phyloP scores from a whole-genome alignment of 345 rosid genomes.

The Citrus sinensis region DVS_A1.0 CM039163.1:50938001-50938500 shows the following conservation, averaged over 20 bases:
- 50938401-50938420: constrained; percentile 75
- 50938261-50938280: constrained; percentile 83
- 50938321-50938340: constrained; percentile 94
- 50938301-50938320: constrained; percentile 84
- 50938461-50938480: constrained; percentile 89
- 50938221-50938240: constrained; percentile 15
- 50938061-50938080: constrained; percentile 1
- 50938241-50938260: constrained; percentile 50
- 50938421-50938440: constrained; percentile 73
- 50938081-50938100: constrained; percentile 23
- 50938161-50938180: constrained; percentile 2
- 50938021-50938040: constrained; percentile 7
- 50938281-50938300: constrained; percentile 79
- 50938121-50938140: constrained; percentile 26
- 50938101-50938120: constrained; percentile 35
- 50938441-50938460: constrained; percentile 81
- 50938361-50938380: constrained; percentile 63
- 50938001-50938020: constrained; percentile 14
- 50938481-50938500: constrained; percentile 50
- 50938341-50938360: constrained; percentile 75
- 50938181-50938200: constrained; percentile 5
- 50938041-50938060: constrained; percentile 20
- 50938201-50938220: constrained; percentile 29
- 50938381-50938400: constrained; percentile 73
- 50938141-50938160: constrained; percentile 10